phyloP scores from a whole-genome alignment of 108 stramenopile genomes.

The Pelagomonas calceolata region DNA sequence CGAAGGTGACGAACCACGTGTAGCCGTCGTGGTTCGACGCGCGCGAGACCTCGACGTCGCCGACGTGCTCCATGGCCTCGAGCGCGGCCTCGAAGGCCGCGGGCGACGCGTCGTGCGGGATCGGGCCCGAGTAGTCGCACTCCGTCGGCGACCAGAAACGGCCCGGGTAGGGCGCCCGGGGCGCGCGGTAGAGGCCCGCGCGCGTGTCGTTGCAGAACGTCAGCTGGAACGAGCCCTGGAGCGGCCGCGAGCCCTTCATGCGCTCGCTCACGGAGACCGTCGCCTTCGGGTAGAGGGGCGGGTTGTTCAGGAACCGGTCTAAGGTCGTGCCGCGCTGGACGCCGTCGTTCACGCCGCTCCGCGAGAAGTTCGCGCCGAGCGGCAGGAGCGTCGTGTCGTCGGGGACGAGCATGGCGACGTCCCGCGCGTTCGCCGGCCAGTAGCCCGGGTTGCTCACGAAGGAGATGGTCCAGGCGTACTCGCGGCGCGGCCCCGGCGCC shows the following conservation, averaged over 20 bases:
- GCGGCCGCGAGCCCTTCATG: constrained; percentile 18
- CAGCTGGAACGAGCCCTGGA: constrained; percentile 50
- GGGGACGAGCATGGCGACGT: constrained; percentile 37
- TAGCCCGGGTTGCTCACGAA: constrained; percentile 66
- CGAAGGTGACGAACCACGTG: constrained; percentile 62
- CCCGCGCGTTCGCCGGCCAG: constrained; percentile 54
- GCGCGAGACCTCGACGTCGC: constrained; percentile 48
- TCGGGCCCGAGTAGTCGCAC: constrained; percentile 29
- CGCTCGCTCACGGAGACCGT: constrained; percentile 2
- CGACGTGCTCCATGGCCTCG: constrained; percentile 49
- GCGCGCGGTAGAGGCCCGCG: constrained; percentile 1
- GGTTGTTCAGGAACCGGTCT: constrained; percentile 10
- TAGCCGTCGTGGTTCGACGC: constrained; percentile 35
- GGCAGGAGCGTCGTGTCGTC: constrained; percentile 23
- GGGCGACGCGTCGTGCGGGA: constrained; percentile 49
- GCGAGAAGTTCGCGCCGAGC: constrained; percentile 3
- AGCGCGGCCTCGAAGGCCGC: constrained; percentile 44
- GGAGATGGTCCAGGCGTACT: constrained; percentile 65
- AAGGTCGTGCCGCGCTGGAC: background rate
- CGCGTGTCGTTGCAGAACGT: constrained; percentile 26
- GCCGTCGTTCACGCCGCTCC: background rate
- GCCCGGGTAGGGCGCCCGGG: too few relatives aligned
- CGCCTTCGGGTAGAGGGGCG: constrained; percentile 17
- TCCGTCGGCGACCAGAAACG: too few relatives aligned
- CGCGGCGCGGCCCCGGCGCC: constrained; percentile 47